Evolutionary conservation across 2,329 filamentous ascomycete genomes (phyloP).

Genomic region (Penicillium sp.): DNA sequence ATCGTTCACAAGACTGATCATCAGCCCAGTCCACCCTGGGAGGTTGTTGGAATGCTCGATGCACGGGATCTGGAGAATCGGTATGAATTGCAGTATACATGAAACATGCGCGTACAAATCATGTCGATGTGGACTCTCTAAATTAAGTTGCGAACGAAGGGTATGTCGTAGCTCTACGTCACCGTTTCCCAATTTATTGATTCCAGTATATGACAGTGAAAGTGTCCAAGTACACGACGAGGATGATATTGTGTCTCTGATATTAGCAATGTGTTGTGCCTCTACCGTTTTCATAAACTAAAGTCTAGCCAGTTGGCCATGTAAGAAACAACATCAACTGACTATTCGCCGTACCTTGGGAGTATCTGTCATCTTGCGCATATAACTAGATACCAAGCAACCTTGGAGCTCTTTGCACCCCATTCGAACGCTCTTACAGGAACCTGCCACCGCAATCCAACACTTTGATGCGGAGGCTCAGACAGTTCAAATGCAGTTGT

Average conservation of each 20-base stretch:
- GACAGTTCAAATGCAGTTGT: too few species aligned
- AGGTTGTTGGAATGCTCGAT: slow-evolving; percentile 4
- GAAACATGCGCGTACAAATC: slow-evolving; percentile 2
- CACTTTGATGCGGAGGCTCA: too few species aligned
- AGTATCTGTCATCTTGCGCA: too few species aligned
- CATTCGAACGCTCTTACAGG: too few species aligned
- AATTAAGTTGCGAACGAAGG: neutral
- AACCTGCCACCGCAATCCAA: too few species aligned
- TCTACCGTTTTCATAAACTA: too few species aligned
- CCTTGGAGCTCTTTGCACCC: too few species aligned
- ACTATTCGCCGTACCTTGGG: too few species aligned
- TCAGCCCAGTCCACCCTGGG: slow-evolving; percentile 1
- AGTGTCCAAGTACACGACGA: slow-evolving; percentile 1
- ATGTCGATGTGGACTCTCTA: slow-evolving; percentile 1
- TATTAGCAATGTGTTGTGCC: neutral
- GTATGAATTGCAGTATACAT: neutral
- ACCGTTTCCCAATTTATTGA: neutral
- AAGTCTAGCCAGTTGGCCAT: too few species aligned
- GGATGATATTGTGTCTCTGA: neutral
- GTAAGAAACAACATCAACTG: too few species aligned
- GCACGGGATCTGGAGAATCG: slow-evolving; percentile 2
- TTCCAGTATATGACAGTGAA: slow-evolving; percentile 4
- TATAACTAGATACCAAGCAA: too few species aligned
- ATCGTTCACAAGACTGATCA: neutral
- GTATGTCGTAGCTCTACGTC: slow-evolving; percentile 1